phyloP scores from a whole-genome alignment of 805 yeast genomes.

The Metschnikowia sp. region DNA sequence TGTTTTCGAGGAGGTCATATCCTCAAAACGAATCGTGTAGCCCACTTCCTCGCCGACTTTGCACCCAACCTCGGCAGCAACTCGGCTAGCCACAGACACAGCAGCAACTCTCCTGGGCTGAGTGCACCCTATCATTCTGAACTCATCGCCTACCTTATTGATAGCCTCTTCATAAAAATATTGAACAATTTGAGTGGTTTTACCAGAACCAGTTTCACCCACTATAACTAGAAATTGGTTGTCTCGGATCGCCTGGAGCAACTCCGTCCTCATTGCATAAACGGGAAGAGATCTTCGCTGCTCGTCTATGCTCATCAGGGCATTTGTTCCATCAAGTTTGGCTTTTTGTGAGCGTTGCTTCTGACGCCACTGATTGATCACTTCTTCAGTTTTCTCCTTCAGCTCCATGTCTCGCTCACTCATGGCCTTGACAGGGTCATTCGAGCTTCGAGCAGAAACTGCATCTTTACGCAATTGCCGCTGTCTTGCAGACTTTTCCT shows the following conservation, averaged over 20 bases:
- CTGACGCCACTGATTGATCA: constrained; percentile 15
- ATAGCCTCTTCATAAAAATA: constrained; percentile 61
- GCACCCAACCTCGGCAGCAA: constrained; percentile 73
- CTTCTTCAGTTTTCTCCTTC: constrained; percentile 10
- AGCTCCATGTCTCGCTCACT: constrained; percentile 7
- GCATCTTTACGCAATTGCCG: constrained; percentile 43
- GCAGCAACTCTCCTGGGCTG: constrained; percentile 88
- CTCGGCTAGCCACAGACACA: constrained; percentile 76
- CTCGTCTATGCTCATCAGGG: constrained; percentile 12
- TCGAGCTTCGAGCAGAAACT: constrained; percentile 4
- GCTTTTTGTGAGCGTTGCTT: constrained; percentile 12
- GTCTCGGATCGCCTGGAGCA: constrained; percentile 59
- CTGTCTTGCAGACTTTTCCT: constrained; percentile 49
- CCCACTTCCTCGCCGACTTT: constrained; percentile 76
- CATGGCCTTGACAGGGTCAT: constrained; percentile 11
- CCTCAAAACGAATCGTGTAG: constrained; percentile 84
- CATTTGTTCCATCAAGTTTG: constrained; percentile 2
- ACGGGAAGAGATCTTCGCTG: constrained; percentile 70
- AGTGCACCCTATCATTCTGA: constrained; percentile 55
- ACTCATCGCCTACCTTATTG: constrained; percentile 18
- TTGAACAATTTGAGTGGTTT: constrained; percentile 44
- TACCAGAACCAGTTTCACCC: constrained; percentile 82
- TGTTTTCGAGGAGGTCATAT: constrained; percentile 51
- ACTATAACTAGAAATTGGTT: constrained; percentile 82
- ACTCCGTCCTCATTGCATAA: constrained; percentile 53